Evolutionary conservation across 208 protist genomes (phyloP).

Genomic region (Acanthamoeba lenticulata): DNA sequence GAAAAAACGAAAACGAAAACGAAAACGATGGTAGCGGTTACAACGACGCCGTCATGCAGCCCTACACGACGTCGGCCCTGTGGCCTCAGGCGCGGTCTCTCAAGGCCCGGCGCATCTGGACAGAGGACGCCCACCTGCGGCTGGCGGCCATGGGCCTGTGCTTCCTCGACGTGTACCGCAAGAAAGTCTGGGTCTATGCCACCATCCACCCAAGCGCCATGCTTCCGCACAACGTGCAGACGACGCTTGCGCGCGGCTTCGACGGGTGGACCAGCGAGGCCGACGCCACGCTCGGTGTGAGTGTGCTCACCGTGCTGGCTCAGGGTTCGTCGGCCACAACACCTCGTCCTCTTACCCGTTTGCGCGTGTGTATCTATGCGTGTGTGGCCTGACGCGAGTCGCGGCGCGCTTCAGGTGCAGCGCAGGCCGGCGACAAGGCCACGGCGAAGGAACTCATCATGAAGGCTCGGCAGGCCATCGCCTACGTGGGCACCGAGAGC

Average conservation of each 20-base stretch:
- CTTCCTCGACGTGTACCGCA: slow-evolving; percentile 27
- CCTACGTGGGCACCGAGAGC: slow-evolving; percentile 16
- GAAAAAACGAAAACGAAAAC: not conserved
- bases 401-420: slow-evolving; percentile 28
- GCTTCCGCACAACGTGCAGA: not conserved
- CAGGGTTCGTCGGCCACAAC: not conserved
- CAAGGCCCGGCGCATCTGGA: slow-evolving; percentile 26
- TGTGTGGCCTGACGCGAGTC: not conserved
- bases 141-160: not conserved
- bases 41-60: not conserved
- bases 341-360: not conserved
- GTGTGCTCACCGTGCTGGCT: slow-evolving; percentile 43
- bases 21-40: not conserved
- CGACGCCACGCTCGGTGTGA: slow-evolving; percentile 4
- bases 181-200: slow-evolving; percentile 56
- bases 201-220: slow-evolving; percentile 35
- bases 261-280: not conserved
- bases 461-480: slow-evolving; percentile 23
- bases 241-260: not conserved
- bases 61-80: not conserved
- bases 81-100: not conserved
- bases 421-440: slow-evolving; percentile 36
- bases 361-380: not conserved
- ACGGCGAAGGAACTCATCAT: slow-evolving; percentile 40
- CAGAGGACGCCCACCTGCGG: not conserved